A percentile compares a stretch with the other conserved stretches of the same genome.
Conservation (phyloP, 495 filamentous ascomycete species). For the Neurospora sp. region DNA sequence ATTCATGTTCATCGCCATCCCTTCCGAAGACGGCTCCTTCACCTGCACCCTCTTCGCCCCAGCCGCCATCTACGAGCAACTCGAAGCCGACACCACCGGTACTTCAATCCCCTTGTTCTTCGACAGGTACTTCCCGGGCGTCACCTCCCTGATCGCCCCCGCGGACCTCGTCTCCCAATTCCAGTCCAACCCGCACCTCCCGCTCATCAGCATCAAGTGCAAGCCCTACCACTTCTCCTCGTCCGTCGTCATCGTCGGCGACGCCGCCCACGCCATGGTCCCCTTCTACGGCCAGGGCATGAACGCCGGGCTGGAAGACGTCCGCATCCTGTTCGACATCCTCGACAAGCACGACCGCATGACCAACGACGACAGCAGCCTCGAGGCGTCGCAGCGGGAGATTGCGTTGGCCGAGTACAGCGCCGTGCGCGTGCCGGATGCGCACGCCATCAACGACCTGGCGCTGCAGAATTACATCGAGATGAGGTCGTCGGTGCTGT, state of each 20-base stretch:
- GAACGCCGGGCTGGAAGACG: conserved; percentile 79
- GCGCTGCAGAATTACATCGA: conserved; percentile 87
- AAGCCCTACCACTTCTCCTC: conserved; percentile 69
- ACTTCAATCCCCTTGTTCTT: conserved; percentile 59
- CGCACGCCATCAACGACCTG: conserved; percentile 84
- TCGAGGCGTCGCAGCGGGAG: conserved; percentile 27
- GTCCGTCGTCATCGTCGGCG: conserved; percentile 78
- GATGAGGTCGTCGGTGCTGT: conserved; percentile 77
- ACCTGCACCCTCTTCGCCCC: conserved; percentile 92
- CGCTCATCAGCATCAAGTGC: conserved; percentile 87
- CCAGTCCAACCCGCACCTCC: conserved; percentile 70
- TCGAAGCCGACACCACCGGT: conserved; percentile 43
- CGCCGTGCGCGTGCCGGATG: conserved; percentile 59
- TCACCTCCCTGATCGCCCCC: conserved; percentile 68
- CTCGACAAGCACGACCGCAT: conserved; percentile 50
- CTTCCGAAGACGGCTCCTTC: conserved; percentile 80
- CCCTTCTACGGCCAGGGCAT: conserved; percentile 90
- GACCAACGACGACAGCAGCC: conserved; percentile 17
- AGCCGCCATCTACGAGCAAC: conserved; percentile 41
- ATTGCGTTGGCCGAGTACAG: conserved; percentile 67
- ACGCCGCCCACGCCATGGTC: conserved; percentile 95
- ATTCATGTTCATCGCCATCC: conserved; percentile 98
- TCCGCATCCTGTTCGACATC: conserved; percentile 65
- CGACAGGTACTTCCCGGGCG: conserved; percentile 69
- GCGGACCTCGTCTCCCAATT: conserved; percentile 62